These are phyloP conservation scores for Aquanectria penicillioides DNA, from an alignment of 2,329 filamentous ascomycete species.

Conservation along the genomic window DNA sequence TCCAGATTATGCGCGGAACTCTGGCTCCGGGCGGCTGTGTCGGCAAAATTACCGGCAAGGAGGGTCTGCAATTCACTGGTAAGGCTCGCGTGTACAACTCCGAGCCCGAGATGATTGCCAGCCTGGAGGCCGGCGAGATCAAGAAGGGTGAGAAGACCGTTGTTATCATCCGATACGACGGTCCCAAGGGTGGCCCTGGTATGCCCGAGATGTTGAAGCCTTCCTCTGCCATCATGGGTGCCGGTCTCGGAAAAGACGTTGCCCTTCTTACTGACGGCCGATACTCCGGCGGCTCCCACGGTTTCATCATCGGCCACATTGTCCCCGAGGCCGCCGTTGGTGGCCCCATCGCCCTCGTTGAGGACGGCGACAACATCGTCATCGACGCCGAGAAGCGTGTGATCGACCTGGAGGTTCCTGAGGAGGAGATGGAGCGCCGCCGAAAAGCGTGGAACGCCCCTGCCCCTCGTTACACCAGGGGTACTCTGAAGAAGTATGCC, in stretches of 20 bases:
- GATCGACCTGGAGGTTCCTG: constrained; percentile 73
- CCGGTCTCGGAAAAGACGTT: constrained; percentile 80
- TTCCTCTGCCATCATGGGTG: constrained; percentile 92
- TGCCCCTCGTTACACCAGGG: constrained; percentile 65
- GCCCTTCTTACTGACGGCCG: constrained; percentile 79
- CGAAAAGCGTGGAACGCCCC: constrained; percentile 71
- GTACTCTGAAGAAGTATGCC: constrained; percentile 78
- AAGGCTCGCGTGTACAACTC: constrained; percentile 86
- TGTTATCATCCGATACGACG: constrained; percentile 91
- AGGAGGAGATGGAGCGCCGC: constrained; percentile 70
- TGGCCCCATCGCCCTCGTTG: constrained; percentile 84
- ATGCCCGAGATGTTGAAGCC: constrained; percentile 97
- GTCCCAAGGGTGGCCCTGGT: constrained; percentile 90
- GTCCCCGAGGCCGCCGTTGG: constrained; percentile 88
- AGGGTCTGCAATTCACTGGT: constrained; percentile 84
- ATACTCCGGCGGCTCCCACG: constrained; percentile 84
- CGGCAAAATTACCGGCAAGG: constrained; percentile 94
- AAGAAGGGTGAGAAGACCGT: constrained; percentile 90
- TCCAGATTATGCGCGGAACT: constrained; percentile 87
- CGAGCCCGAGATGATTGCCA: constrained; percentile 81
- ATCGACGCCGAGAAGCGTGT: constrained; percentile 83
- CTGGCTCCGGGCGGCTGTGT: constrained; percentile 88
- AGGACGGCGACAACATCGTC: constrained; percentile 81
- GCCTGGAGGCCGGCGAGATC: constrained; percentile 80
- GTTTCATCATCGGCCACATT: constrained; percentile 88